Percentiles rank a stretch among this genome's conserved stretches.
These are phyloP conservation scores for Fonsecaea multimorphosa DNA, from an alignment of 2,329 filamentous ascomycete species.

Conservation along the genomic window DNA sequence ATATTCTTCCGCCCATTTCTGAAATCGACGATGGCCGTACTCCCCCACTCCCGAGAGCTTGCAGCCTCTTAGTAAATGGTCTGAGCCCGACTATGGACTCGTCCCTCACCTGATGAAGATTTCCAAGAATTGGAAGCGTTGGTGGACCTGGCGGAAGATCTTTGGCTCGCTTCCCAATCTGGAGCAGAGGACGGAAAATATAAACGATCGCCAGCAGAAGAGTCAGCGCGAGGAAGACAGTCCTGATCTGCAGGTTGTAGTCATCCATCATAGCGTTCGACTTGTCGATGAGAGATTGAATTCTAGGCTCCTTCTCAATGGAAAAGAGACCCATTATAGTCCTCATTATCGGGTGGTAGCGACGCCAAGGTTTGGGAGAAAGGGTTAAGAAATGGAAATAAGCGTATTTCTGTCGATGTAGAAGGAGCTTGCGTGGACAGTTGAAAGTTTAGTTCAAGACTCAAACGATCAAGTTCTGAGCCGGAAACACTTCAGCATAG, in stretches of 20 bases:
- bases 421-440: too few relatives aligned
- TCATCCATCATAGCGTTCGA: not conserved
- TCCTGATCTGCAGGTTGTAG: not conserved
- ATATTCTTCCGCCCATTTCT: conserved; percentile 61
- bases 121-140: not conserved
- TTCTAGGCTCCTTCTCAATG: not conserved
- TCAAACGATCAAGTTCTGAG: too few relatives aligned
- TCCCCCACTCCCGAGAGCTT: too few relatives aligned
- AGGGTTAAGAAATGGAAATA: not conserved
- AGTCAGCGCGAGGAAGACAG: too few relatives aligned
- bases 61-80: not conserved
- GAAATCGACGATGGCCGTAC: conserved; percentile 52
- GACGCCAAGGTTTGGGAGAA: not conserved
- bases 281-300: not conserved
- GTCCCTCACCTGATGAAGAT: not conserved
- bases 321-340: conserved; percentile 1
- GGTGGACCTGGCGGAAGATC: not conserved
- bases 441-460: too few relatives aligned
- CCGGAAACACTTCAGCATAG: not conserved
- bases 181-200: too few relatives aligned
- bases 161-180: too few relatives aligned
- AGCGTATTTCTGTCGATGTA: not conserved
- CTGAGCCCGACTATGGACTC: not conserved
- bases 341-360: not conserved
- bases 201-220: too few relatives aligned